Conservation (phyloP, 1,284 basidiomycete species). For the Exsudoporus floridanus region DNA sequence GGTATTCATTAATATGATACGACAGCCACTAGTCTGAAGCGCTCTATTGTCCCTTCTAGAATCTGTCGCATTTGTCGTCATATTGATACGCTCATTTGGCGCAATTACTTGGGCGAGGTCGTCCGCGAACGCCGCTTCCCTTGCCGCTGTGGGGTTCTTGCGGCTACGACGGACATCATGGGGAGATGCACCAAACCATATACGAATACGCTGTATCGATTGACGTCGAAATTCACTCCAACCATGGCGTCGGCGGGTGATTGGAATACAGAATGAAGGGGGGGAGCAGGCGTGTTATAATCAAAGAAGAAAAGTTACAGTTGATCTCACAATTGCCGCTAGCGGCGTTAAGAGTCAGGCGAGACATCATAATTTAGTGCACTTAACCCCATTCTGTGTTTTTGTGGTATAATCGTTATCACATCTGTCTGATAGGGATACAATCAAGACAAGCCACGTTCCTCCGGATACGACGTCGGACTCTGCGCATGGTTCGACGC, state of each 20-base stretch:
- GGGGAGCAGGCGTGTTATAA: slow-evolving; percentile 17
- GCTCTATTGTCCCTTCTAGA: slow-evolving; percentile 24
- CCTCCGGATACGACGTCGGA: slow-evolving; percentile 22
- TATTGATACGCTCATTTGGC: slow-evolving; percentile 10
- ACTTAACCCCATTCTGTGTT: slow-evolving; percentile 8
- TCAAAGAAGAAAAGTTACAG: slow-evolving; percentile 14
- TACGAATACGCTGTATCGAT: slow-evolving; percentile 5
- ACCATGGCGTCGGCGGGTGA: slow-evolving; percentile 13
- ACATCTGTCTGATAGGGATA: slow-evolving; percentile 20
- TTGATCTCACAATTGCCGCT: slow-evolving; percentile 29
- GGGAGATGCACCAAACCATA: slow-evolving; percentile 17
- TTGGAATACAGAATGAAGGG: slow-evolving; percentile 17
- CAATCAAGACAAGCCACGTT: slow-evolving; percentile 25
- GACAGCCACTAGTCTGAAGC: slow-evolving; percentile 10
- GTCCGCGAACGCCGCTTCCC: slow-evolving; percentile 9
- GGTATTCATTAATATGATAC: slow-evolving; percentile 24
- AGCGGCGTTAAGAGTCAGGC: slow-evolving; percentile 30
- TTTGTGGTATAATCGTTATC: slow-evolving; percentile 1
- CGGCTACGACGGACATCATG: slow-evolving; percentile 21
- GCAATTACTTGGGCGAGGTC: slow-evolving; percentile 12
- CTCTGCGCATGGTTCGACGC: slow-evolving; percentile 28
- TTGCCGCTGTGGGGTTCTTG: slow-evolving; percentile 8
- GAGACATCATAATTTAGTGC: slow-evolving; percentile 22
- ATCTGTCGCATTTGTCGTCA: slow-evolving; percentile 13
- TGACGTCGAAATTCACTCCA: slow-evolving; percentile 7